These are phyloP conservation scores for Populus davidiana DNA, from an alignment of 345 rosid species.

Conservation along the genomic window DNA sequence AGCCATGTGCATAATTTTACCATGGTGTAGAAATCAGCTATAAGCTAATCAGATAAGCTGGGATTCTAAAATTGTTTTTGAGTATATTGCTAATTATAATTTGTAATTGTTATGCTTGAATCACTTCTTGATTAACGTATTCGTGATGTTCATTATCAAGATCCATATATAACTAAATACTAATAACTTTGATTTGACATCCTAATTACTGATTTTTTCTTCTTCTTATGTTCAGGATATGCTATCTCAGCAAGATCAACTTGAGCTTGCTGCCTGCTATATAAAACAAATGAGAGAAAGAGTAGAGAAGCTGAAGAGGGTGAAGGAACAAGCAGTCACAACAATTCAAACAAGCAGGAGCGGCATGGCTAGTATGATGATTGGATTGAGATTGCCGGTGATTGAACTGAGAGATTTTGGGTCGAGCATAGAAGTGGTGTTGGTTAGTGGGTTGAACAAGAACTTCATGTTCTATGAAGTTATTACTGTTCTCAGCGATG, in stretches of 20 bases:
- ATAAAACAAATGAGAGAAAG: slow-evolving; percentile 39
- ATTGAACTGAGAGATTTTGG: slow-evolving; percentile 42
- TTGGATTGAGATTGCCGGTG: slow-evolving; percentile 24
- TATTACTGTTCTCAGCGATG: slow-evolving; percentile 43
- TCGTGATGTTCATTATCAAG: not conserved
- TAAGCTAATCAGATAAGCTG: not conserved
- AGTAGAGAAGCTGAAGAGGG: slow-evolving; percentile 34
- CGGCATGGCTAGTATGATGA: not conserved
- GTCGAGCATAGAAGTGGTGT: slow-evolving; percentile 36
- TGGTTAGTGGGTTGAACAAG: slow-evolving; percentile 38
- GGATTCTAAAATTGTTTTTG: not conserved
- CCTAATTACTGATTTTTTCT: not conserved
- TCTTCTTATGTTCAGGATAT: slow-evolving; percentile 22
- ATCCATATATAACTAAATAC: not conserved
- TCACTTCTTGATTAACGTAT: not conserved
- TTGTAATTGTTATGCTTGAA: not conserved
- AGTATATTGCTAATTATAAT: not conserved
- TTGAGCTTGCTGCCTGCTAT: slow-evolving; percentile 46
- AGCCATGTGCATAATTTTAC: not conserved
- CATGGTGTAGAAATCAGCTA: not conserved
- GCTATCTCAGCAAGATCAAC: slow-evolving; percentile 39
- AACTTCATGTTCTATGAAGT: slow-evolving; percentile 40
- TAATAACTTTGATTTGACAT: too few relatives aligned
- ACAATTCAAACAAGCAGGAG: not conserved
- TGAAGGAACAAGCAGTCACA: slow-evolving; percentile 32